Conservation (phyloP, 345 rosid genomes). For the Carallia brachiata region DNA sequence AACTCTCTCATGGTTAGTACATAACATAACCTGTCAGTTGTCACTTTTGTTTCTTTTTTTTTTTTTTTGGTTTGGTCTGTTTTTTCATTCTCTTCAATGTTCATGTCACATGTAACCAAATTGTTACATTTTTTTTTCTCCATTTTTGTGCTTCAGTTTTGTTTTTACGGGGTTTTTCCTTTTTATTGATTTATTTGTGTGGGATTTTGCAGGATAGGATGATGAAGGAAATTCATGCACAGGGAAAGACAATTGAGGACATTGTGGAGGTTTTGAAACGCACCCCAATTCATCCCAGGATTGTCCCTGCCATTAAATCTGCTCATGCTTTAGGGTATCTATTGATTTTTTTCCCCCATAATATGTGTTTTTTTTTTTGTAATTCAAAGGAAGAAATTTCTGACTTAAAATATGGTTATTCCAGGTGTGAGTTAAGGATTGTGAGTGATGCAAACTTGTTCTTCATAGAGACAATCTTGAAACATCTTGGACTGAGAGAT, state of each 20-base stretch:
- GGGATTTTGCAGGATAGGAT: slow-evolving; percentile 53
- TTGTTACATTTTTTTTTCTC: no score
- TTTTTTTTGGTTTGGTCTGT: background rate
- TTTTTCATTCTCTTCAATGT: background rate
- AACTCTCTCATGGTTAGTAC: slow-evolving; percentile 70
- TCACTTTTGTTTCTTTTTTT: background rate
- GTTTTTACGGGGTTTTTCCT: background rate
- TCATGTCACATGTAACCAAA: background rate
- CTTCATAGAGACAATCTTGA: slow-evolving; percentile 68
- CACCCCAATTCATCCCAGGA: slow-evolving; percentile 60
- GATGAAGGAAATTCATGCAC: slow-evolving; percentile 71
- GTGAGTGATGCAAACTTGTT: slow-evolving; percentile 78
- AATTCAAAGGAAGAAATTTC: background rate
- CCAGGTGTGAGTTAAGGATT: slow-evolving; percentile 79
- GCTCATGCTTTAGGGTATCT: slow-evolving; percentile 74
- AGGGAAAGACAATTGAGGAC: slow-evolving; percentile 60
- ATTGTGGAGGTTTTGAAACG: slow-evolving; percentile 51
- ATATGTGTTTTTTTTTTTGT: background rate
- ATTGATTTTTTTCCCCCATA: background rate
- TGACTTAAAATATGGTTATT: background rate
- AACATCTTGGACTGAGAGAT: slow-evolving; percentile 61
- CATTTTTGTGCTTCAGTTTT: no score
- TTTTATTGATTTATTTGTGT: background rate
- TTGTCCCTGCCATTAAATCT: slow-evolving; percentile 65
- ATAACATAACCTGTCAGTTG: background rate